Evolutionary conservation across 495 filamentous ascomycete species (phyloP).

Genomic region (Tuber melanosporum): DNA sequence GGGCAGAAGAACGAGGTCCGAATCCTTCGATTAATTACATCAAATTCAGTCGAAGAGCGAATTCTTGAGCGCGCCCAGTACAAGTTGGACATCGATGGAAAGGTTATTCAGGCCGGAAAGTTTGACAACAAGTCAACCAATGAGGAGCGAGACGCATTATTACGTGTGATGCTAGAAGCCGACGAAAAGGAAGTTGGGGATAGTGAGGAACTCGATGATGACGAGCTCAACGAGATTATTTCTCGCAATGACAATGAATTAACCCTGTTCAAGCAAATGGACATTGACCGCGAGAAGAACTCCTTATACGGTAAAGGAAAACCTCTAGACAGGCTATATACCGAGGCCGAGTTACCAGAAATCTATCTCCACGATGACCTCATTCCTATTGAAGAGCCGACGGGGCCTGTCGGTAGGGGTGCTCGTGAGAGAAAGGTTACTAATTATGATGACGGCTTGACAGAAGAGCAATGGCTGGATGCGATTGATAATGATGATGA

Average conservation of each 20-base stretch:
- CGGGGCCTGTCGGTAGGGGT: slow-evolving; percentile 75
- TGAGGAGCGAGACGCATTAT: slow-evolving; percentile 91
- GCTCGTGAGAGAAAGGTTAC: slow-evolving; percentile 88
- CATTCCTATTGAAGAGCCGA: slow-evolving; percentile 52
- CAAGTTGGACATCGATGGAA: slow-evolving; percentile 98
- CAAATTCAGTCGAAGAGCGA: slow-evolving; percentile 96
- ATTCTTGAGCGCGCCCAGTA: slow-evolving; percentile 94
- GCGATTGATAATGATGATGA: slow-evolving; percentile 96
- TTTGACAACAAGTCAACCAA: slow-evolving; percentile 99
- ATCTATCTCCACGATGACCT: slow-evolving; percentile 70
- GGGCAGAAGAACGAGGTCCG: slow-evolving; percentile 99
- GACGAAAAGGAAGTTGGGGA: slow-evolving; percentile 78
- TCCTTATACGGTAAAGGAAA: slow-evolving; percentile 60
- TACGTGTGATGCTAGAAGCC: slow-evolving; percentile 82
- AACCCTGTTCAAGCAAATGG: slow-evolving; percentile 64
- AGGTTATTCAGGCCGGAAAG: slow-evolving; percentile 97
- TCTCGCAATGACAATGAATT: slow-evolving; percentile 71
- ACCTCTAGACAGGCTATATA: slow-evolving; percentile 66
- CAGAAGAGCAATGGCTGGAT: slow-evolving; percentile 90
- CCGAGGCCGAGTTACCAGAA: slow-evolving; percentile 83
- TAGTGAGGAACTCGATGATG: slow-evolving; percentile 93
- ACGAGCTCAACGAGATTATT: slow-evolving; percentile 86
- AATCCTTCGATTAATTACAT: slow-evolving; percentile 88
- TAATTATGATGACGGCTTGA: slow-evolving; percentile 93
- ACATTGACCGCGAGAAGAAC: slow-evolving; percentile 61